A percentile compares a stretch with the other conserved stretches of the same genome.
phyloP scores from a whole-genome alignment of 768 basidiomycete genomes.

The Gautieria morchelliformis region DNA sequence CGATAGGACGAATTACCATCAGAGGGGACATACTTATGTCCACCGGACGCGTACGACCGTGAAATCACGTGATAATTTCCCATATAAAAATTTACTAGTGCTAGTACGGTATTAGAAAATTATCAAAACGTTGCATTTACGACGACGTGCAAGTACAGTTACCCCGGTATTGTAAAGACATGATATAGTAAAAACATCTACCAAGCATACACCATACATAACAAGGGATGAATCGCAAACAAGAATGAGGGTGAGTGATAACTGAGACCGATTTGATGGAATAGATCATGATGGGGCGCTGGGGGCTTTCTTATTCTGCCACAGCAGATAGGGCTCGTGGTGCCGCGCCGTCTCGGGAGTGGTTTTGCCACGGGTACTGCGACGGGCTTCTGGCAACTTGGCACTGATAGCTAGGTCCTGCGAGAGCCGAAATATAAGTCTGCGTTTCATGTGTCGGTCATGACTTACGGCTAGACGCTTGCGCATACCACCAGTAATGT shows the following conservation, averaged over 20 bases:
- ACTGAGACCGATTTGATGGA: not conserved
- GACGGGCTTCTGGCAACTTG: slow-evolving; percentile 69
- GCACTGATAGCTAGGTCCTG: slow-evolving; percentile 65
- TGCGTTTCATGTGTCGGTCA: not conserved
- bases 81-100: too few species aligned
- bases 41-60: too few species aligned
- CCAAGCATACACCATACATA: not conserved
- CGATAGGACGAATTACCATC: too few species aligned
- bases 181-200: not conserved
- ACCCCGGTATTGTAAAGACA: not conserved
- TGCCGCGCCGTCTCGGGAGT: slow-evolving; percentile 46
- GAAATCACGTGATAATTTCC: too few species aligned
- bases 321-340: slow-evolving; percentile 76
- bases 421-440: not conserved
- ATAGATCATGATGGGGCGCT: slow-evolving; percentile 17
- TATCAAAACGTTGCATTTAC: too few species aligned
- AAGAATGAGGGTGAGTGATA: too few species aligned
- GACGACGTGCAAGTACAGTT: too few species aligned
- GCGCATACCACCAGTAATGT: slow-evolving; percentile 70
- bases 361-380: slow-evolving; percentile 62
- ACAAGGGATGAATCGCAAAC: not conserved
- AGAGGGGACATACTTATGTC: too few species aligned
- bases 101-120: too few species aligned
- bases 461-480: slow-evolving; percentile 62
- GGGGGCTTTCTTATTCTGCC: slow-evolving; percentile 72